Evolutionary conservation across 176 grass and related monocot species (phyloP), one percentile per base, ranked within the genome.

Genomic region (Aegilops bicornis): DNA sequence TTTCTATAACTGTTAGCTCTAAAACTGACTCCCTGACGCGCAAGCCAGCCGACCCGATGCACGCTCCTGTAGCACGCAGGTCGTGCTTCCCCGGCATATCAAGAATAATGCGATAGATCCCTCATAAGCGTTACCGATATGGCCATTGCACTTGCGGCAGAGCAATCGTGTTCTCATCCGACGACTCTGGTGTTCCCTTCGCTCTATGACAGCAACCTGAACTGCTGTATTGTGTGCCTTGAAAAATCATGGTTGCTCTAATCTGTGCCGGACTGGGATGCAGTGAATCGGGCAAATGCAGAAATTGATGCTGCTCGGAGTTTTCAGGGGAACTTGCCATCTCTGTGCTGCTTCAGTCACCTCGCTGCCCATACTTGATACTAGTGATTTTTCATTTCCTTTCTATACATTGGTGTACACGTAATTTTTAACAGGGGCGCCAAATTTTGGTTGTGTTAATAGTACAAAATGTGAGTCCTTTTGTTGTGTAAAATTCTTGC

Each of bases 121-220:
- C 45, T 48, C 45, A 48, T 48, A 48, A 13, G 13, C 4, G 45
- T 48, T 48, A 48, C 13, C 45, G 12, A 48, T 5, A 48, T 48
- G 13, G 45, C 45, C 45, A 14, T 1, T 48, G 45, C 45, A 48
- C 45, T 48, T 50, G 47, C 15, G 13, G 47, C 48, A 52, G 48
- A 52, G 48, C 15, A 52, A 52, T 52, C 48, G 0, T 52, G 15
- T 17, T 52, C 15, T 90, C 88, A 17, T 82, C 56, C 0, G 88
- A 90, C 1, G 66, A 95, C 20, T 52, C 88, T 27, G 76, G 59
- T 40, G 77, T 74, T 72, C 72, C 83, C 19, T 84, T 87, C 58
- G 42, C 76, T 12, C 75, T 33, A 52, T 84, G 80, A 87, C 27
- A 11, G 1, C 8, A 64, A 56, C 64, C 17, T 56, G 9, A 54